Conservation (phyloP, 2,329 filamentous ascomycete genomes). For the Trichoderma cornu-damae region DNA sequence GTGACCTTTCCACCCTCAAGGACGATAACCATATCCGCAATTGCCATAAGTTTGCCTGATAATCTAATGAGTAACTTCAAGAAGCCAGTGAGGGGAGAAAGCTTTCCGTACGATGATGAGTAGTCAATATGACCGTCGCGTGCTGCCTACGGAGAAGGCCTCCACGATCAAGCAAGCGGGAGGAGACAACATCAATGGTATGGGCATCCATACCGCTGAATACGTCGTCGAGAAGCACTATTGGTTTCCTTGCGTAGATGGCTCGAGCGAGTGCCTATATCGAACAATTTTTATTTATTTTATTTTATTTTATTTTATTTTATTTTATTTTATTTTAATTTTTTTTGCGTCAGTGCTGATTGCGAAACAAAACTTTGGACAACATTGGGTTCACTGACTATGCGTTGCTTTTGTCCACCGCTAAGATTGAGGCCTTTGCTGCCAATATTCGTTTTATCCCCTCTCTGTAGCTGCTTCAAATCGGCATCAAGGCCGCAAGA, state of each 20-base stretch:
- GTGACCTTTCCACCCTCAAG: conserved; percentile 1
- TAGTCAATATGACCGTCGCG: conserved; percentile 40
- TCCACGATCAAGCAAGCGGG: conserved; percentile 35
- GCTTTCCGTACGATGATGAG: conserved; percentile 21
- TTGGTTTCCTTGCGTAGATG: conserved; percentile 37
- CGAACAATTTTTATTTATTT: too few relatives aligned
- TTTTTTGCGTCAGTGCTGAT: background rate
- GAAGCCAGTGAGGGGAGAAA: background rate
- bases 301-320: too few relatives aligned
- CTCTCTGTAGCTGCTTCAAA: conserved; percentile 28
- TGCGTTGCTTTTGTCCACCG: conserved; percentile 41
- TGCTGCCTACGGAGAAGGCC: conserved; percentile 39
- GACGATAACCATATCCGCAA: conserved; percentile 7
- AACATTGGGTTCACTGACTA: conserved; percentile 28
- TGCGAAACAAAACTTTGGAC: background rate
- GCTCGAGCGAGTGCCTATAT: conserved; percentile 41
- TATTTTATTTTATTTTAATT: too few relatives aligned
- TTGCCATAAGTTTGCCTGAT: conserved; percentile 11
- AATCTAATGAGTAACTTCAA: background rate
- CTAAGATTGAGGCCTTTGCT: conserved; percentile 40
- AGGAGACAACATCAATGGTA: conserved; percentile 41
- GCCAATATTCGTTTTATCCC: conserved; percentile 36
- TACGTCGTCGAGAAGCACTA: conserved; percentile 44
- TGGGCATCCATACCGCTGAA: conserved; percentile 42
- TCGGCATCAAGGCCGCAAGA: conserved; percentile 36